Conservation (phyloP, 192 early-diverging fungal species). For the Cetraspora pellucida region DNA sequence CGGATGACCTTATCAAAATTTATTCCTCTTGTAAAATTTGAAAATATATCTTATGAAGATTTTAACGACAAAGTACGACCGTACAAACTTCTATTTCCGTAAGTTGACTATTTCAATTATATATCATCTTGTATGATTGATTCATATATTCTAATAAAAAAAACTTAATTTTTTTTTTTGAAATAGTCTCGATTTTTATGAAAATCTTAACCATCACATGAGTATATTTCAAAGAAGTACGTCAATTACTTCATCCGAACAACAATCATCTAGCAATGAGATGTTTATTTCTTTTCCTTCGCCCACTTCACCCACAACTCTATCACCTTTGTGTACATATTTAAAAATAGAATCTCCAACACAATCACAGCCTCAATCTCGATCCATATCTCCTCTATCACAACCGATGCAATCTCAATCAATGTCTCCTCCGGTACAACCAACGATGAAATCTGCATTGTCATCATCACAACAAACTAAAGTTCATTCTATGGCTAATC, state of each 20-base stretch:
- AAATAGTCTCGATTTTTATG: no score
- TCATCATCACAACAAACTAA: no score
- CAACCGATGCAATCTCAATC: no score
- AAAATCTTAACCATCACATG: no score
- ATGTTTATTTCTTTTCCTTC: not conserved
- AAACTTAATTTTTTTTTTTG: no score
- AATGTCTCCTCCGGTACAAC: no score
- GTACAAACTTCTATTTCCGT: not conserved
- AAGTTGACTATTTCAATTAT: not conserved
- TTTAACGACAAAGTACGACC: not conserved
- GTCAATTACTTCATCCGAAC: not conserved
- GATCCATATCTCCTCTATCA: not conserved
- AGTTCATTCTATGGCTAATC: no score
- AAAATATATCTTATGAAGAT: not conserved
- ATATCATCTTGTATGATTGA: not conserved
- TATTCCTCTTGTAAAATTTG: not conserved
- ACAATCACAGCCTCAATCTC: not conserved
- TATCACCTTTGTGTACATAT: not conserved
- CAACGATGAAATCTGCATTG: no score
- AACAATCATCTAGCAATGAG: not conserved
- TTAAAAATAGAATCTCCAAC: not conserved
- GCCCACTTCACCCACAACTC: not conserved
- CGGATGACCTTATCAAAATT: not conserved
- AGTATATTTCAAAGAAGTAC: not conserved
- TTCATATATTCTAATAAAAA: no score